Evolutionary conservation across 768 basidiomycete species (phyloP).

Genomic region (Leccinum incarnatum): DNA sequence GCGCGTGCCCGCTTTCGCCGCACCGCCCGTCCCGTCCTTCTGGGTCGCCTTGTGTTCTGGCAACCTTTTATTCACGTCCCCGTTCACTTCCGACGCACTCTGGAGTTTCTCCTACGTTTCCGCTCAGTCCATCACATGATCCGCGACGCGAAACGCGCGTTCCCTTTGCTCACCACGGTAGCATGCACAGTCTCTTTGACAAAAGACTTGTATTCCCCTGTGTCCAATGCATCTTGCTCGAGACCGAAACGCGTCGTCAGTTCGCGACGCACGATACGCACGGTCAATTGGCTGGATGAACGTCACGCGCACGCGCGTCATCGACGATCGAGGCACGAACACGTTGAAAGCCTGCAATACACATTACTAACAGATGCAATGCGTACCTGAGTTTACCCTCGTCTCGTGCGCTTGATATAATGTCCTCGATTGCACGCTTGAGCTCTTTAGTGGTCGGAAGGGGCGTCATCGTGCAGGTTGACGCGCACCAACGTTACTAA

Average conservation of each 20-base stretch:
- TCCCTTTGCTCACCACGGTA: conserved; percentile 8
- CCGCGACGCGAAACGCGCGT: neutral
- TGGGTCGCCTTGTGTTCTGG: neutral
- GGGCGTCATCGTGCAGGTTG: conserved; percentile 4
- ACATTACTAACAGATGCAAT: neutral
- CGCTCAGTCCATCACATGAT: neutral
- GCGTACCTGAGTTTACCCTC: conserved; percentile 21
- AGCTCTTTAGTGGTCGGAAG: conserved; percentile 17
- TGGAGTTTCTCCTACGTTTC: conserved; percentile 9
- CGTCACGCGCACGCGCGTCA: neutral
- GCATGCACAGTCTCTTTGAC: conserved; percentile 37
- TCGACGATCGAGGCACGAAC: neutral
- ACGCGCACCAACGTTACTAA: neutral
- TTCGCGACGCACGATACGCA: conserved; percentile 47
- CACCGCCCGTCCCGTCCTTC: conserved; percentile 9
- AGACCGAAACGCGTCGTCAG: conserved; percentile 48
- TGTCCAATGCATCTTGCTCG: conserved; percentile 42
- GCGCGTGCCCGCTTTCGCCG: conserved; percentile 1
- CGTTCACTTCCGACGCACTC: conserved; percentile 6
- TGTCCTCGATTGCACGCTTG: conserved; percentile 16
- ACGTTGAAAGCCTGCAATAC: neutral
- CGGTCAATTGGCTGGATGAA: conserved; percentile 36
- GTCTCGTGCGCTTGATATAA: conserved; percentile 23
- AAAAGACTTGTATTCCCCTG: conserved; percentile 41
- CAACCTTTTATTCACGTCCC: neutral